Conservation (phyloP, 2,329 filamentous ascomycete species). For the Exophiala viscosa region DNA sequence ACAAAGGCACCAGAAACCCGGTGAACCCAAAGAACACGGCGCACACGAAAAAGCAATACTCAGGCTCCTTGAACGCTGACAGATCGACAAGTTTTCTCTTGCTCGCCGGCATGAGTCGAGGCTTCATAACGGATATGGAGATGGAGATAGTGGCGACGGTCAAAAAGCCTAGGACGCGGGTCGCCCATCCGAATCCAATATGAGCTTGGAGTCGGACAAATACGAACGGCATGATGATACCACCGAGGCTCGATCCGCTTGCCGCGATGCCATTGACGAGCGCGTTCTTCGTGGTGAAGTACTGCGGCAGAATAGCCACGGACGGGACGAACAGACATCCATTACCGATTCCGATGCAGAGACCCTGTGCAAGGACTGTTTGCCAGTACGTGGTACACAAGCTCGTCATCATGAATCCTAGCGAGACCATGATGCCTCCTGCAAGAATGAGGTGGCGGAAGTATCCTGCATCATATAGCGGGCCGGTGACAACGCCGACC, state of each 20-base stretch:
- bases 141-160: conserved; percentile 44
- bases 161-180: conserved; percentile 62
- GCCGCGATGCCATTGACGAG: conserved; percentile 31
- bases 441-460: conserved; percentile 32
- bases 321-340: conserved; percentile 35
- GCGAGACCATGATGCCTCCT: conserved; percentile 34
- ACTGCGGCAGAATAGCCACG: conserved; percentile 30
- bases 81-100: not conserved
- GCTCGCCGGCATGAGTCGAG: conserved; percentile 35
- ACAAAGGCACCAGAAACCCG: not conserved
- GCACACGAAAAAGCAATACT: not conserved
- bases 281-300: conserved; percentile 31
- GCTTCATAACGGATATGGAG: conserved; percentile 38
- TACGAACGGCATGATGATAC: conserved; percentile 51
- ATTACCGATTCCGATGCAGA: conserved; percentile 45
- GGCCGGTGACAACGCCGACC: conserved; percentile 42
- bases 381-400: conserved; percentile 44
- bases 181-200: conserved; percentile 62
- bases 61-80: not conserved
- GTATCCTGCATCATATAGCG: conserved; percentile 42
- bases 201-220: conserved; percentile 55
- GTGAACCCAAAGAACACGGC: not conserved
- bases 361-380: conserved; percentile 46
- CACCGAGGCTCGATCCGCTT: conserved; percentile 34
- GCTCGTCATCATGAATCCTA: conserved; percentile 43